Conservation (phyloP, 2,329 filamentous ascomycete species). For the Fusarium praegraminearum region DNA sequence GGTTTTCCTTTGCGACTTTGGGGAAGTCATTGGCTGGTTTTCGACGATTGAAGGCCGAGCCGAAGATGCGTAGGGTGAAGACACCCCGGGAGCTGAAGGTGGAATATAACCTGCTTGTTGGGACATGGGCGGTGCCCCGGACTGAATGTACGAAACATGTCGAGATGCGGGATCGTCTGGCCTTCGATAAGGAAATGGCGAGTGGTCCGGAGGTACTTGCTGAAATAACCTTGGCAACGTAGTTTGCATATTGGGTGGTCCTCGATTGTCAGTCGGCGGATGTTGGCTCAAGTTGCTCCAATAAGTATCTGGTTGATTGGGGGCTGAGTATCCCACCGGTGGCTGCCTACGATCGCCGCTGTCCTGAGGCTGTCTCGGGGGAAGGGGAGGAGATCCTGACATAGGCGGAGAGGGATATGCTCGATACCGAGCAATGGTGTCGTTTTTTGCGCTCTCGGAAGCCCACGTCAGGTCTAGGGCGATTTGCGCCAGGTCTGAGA, state of each 20-base stretch:
- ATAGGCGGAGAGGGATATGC: slow-evolving; percentile 80
- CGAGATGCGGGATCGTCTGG: slow-evolving; percentile 44
- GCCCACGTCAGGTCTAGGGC: slow-evolving; percentile 60
- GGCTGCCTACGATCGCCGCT: slow-evolving; percentile 65
- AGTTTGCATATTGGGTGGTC: slow-evolving; percentile 43
- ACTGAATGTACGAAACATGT: slow-evolving; percentile 45
- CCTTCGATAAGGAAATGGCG: slow-evolving; percentile 46
- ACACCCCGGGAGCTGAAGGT: slow-evolving; percentile 32
- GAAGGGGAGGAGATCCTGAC: slow-evolving; percentile 75
- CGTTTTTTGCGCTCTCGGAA: slow-evolving; percentile 63
- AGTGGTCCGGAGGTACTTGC: slow-evolving; percentile 42
- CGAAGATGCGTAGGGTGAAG: slow-evolving; percentile 41
- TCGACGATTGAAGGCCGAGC: slow-evolving; percentile 58
- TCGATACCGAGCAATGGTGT: slow-evolving; percentile 67
- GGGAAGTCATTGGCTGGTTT: slow-evolving; percentile 62
- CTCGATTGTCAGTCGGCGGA: slow-evolving; percentile 41
- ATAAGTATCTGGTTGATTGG: slow-evolving; percentile 63
- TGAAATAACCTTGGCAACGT: slow-evolving; percentile 47
- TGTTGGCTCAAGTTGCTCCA: slow-evolving; percentile 54
- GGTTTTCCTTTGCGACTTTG: slow-evolving; percentile 74
- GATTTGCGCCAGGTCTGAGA: slow-evolving; percentile 66
- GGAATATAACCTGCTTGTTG: slow-evolving; percentile 43
- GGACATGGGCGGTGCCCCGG: slow-evolving; percentile 30
- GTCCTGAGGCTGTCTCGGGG: slow-evolving; percentile 69
- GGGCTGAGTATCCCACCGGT: slow-evolving; percentile 58